Evolutionary conservation across 306 rosid species (phyloP), one percentile per base, ranked within the genome.

Genomic region (Sechiopsis laciniata): DNA sequence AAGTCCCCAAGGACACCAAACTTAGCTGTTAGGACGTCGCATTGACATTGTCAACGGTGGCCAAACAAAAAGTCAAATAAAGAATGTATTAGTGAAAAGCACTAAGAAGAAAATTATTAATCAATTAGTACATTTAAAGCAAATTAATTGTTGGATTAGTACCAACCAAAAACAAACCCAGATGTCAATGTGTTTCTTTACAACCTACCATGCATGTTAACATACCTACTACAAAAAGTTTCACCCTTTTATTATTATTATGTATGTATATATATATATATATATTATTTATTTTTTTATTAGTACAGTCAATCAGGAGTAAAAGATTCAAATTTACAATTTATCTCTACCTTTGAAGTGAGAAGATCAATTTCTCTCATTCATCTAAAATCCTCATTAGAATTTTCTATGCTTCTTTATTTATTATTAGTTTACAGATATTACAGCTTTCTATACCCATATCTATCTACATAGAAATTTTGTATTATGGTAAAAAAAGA

Each of bases 381-480:
- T 37, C 45, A 37, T 5, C 45, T 37, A 5, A 42, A 42, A 42
- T 42, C 48, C 48, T 6, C 48, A 42, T 8, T 8, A 40, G 48
- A 42, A 8, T 42, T 42, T 9, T 42, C 48, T 42, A 42, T 42
- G 48, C 48, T 7, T 42, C 8, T 42, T 42, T 5, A 37, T 69
- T 20, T 69, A 50, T 40, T 40, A 40, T 20, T 69, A 69, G 21
- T 69, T 20, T 69, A 50, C 73, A 69, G 57, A 67, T 45, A 20
- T 67, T 46, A 67, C 35, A 69, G 10, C 57, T 70, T 69, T 50
- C 60, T 70, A 70, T 70, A 70, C 56, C 74, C 55, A 22, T 69
- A 45, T 66, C n/a, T 68, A 70, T 70, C 5, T 51, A 70, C 74
- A 70, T 52, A 24, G 74, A 52, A 52, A 14, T 70, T 22, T 51